Conservation (phyloP, 768 basidiomycete genomes). For the Lactifluus piperatus region DNA sequence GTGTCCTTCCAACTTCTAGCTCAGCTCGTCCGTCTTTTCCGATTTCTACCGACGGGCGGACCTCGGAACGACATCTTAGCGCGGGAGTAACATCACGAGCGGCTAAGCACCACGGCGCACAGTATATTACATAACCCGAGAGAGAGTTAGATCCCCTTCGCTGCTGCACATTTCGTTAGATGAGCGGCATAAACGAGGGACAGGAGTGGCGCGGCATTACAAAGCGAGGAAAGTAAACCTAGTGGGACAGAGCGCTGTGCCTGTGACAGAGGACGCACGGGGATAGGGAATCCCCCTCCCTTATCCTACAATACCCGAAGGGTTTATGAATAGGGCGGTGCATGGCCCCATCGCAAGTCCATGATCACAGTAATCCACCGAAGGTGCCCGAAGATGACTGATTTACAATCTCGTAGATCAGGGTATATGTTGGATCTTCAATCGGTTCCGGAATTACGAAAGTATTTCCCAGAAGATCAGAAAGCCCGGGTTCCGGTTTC, state of each 20-base stretch:
- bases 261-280: neutral
- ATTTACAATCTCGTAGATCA: neutral
- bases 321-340: neutral
- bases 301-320: too few relatives aligned
- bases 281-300: neutral
- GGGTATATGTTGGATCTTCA: neutral
- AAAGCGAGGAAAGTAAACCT: neutral
- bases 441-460: neutral
- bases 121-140: too few relatives aligned
- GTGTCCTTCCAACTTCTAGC: neutral
- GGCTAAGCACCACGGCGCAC: neutral
- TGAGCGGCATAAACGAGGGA: neutral
- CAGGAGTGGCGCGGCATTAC: neutral
- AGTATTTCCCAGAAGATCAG: too few relatives aligned
- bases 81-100: neutral
- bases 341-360: neutral
- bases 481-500: neutral
- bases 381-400: neutral
- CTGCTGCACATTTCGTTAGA: too few relatives aligned
- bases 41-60: neutral
- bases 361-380: neutral
- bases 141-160: too few relatives aligned
- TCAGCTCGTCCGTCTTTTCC: neutral
- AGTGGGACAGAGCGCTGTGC: neutral
- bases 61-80: neutral